These are phyloP conservation scores for Pachysandra terminalis DNA, from an alignment of 164 flowering plant species.

Conservation along the genomic window DNA sequence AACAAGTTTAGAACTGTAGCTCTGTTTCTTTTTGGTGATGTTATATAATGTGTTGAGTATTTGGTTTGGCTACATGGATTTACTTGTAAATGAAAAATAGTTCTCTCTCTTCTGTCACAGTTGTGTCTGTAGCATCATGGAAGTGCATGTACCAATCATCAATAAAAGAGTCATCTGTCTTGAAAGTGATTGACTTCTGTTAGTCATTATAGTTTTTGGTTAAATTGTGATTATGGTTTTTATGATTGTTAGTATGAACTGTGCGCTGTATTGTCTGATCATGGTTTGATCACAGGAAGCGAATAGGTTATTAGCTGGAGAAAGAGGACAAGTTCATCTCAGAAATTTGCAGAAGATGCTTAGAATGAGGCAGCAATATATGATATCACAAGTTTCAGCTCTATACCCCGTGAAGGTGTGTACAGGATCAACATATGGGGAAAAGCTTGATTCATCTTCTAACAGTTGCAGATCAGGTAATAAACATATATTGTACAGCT, in stretches of 20 bases:
- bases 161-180: background rate
- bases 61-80: background rate
- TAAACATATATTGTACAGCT: background rate
- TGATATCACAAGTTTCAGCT: slow-evolving; percentile 76
- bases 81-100: background rate
- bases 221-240: background rate
- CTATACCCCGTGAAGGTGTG: slow-evolving; percentile 79
- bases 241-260: background rate
- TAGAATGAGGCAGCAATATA: slow-evolving; percentile 65
- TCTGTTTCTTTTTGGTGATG: background rate
- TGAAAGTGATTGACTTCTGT: background rate
- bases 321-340: slow-evolving; percentile 54
- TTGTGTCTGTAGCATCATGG: background rate
- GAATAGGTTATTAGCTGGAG: slow-evolving; percentile 59
- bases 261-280: background rate
- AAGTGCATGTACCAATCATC: background rate
- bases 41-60: background rate
- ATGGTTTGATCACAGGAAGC: slow-evolving; percentile 50
- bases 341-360: slow-evolving; percentile 63
- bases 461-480: slow-evolving; percentile 53
- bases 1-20: background rate
- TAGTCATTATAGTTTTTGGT: background rate
- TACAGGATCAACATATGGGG: slow-evolving; percentile 51
- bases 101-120: background rate
- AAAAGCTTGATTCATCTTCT: slow-evolving; percentile 62